Evolutionary conservation across 192 early-diverging fungal species (phyloP).

Genomic region (Paraglomus occultum): DNA sequence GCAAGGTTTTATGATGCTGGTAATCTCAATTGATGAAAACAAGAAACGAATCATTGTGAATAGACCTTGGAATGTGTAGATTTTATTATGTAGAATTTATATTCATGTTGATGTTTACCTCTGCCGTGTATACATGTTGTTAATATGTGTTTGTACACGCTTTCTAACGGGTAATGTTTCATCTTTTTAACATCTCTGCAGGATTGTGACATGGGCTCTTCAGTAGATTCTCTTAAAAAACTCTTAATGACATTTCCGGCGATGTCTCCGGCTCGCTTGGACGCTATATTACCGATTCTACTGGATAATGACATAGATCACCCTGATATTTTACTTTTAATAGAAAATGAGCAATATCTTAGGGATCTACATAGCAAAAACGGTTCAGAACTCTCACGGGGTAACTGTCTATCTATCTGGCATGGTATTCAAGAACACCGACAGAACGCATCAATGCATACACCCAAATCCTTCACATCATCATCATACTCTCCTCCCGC

Average conservation of each 20-base stretch:
- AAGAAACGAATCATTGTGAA: too few relatives aligned
- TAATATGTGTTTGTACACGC: too few relatives aligned
- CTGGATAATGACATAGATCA: slow-evolving; percentile 32
- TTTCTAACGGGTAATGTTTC: too few relatives aligned
- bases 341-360: slow-evolving; percentile 29
- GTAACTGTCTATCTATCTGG: slow-evolving; percentile 27
- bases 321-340: slow-evolving; percentile 29
- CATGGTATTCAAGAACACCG: slow-evolving; percentile 30
- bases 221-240: slow-evolving; percentile 25
- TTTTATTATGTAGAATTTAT: too few relatives aligned
- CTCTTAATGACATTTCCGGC: slow-evolving; percentile 28
- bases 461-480: slow-evolving; percentile 28
- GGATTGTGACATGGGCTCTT: slow-evolving; percentile 26
- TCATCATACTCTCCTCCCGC: slow-evolving; percentile 27
- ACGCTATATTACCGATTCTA: slow-evolving; percentile 23
- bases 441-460: slow-evolving; percentile 13
- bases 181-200: background rate
- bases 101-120: too few relatives aligned
- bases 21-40: too few relatives aligned
- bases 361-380: slow-evolving; percentile 29
- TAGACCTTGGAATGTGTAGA: too few relatives aligned
- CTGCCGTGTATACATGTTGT: too few relatives aligned
- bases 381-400: slow-evolving; percentile 19
- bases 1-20: too few relatives aligned
- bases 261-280: slow-evolving; percentile 19